These are phyloP conservation scores for Komagataella ulmi DNA, from an alignment of 805 yeast genomes.

Conservation along the genomic window DNA sequence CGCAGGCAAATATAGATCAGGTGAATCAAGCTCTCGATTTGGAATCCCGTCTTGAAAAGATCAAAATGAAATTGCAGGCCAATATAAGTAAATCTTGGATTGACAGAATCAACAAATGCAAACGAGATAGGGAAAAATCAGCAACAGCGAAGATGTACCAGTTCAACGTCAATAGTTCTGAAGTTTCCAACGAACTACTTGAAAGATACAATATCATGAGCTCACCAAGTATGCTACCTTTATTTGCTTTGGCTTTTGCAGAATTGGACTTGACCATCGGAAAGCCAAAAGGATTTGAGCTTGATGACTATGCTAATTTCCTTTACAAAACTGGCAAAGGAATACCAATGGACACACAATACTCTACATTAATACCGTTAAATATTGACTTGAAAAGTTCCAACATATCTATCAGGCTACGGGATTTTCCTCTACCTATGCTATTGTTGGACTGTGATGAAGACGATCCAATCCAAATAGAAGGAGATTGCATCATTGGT, in stretches of 20 bases:
- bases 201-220: slow-evolving; percentile 19
- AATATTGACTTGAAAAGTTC: slow-evolving; percentile 39
- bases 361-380: slow-evolving; percentile 57
- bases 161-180: slow-evolving; percentile 21
- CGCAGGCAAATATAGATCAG: neutral
- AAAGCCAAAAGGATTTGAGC: slow-evolving; percentile 25
- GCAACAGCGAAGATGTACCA: slow-evolving; percentile 25
- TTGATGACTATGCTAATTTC: slow-evolving; percentile 40
- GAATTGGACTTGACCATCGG: slow-evolving; percentile 30
- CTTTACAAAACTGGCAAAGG: slow-evolving; percentile 71
- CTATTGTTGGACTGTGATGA: slow-evolving; percentile 28
- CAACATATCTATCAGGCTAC: slow-evolving; percentile 56
- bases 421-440: slow-evolving; percentile 83
- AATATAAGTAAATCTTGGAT: slow-evolving; percentile 52
- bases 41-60: neutral
- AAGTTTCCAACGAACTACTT: slow-evolving; percentile 28
- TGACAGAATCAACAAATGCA: slow-evolving; percentile 26
- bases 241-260: slow-evolving; percentile 32
- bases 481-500: slow-evolving; percentile 56
- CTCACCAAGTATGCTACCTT: slow-evolving; percentile 24
- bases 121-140: slow-evolving; percentile 27
- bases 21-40: neutral
- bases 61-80: slow-evolving; percentile 8
- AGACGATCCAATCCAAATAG: slow-evolving; percentile 15
- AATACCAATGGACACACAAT: slow-evolving; percentile 57